Evolutionary conservation across 768 basidiomycete species (phyloP).

Genomic region (Roridomyces roridus): DNA sequence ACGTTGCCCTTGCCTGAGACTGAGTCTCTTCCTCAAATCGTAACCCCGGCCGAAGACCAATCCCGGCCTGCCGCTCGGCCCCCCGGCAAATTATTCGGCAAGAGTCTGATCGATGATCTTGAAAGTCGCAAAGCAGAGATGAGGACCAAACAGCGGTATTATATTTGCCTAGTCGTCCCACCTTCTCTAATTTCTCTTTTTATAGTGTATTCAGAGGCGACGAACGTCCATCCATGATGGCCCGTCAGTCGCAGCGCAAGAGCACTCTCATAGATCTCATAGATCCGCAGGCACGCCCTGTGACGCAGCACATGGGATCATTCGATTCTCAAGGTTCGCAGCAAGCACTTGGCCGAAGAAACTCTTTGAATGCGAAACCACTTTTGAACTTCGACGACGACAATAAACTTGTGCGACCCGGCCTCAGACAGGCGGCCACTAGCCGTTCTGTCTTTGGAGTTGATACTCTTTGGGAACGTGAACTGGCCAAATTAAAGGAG

Average conservation of each 20-base stretch:
- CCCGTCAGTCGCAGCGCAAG: constrained; percentile 59
- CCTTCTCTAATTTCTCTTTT: background rate
- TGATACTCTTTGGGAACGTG: constrained; percentile 91
- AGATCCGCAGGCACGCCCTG: constrained; percentile 56
- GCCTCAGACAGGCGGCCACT: constrained; percentile 38
- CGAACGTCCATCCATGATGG: constrained; percentile 93
- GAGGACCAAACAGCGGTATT: constrained; percentile 84
- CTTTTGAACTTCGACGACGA: constrained; percentile 70
- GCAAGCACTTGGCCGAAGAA: constrained; percentile 48
- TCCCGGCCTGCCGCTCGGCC: constrained; percentile 55
- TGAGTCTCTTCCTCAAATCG: constrained; percentile 36
- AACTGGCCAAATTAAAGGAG: constrained; percentile 79
- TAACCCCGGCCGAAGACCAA: constrained; percentile 34
- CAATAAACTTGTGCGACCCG: constrained; percentile 37
- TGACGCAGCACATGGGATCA: constrained; percentile 50
- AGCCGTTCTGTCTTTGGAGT: constrained; percentile 90
- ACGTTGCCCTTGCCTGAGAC: constrained; percentile 47
- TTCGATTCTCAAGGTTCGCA: constrained; percentile 46
- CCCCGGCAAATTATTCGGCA: constrained; percentile 85
- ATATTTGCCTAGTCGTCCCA: constrained; percentile 1
- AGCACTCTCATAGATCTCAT: constrained; percentile 80
- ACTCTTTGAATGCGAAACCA: constrained; percentile 64
- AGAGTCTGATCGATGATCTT: constrained; percentile 89
- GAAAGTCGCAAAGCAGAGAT: constrained; percentile 84
- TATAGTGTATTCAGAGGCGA: constrained; percentile 87